Conservation (phyloP, 805 yeast species). For the Phaffomyces opuntiae region DNA sequence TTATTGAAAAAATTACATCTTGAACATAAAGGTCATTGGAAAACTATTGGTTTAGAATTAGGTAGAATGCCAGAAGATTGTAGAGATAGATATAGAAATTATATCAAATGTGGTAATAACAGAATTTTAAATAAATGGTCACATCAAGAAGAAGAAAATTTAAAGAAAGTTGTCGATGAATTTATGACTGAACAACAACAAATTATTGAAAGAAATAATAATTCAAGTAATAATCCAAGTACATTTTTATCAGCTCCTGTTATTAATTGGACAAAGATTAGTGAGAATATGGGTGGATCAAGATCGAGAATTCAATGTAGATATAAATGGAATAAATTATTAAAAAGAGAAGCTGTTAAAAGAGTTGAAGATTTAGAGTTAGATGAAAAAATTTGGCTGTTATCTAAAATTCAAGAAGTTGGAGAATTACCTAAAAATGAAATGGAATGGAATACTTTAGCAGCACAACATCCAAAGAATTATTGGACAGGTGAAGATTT, state of each 20-base stretch:
- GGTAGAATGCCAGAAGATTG: constrained; percentile 98
- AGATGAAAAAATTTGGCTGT: constrained; percentile 44
- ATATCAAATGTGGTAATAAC: constrained; percentile 81
- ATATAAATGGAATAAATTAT: constrained; percentile 86
- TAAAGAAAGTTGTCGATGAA: constrained; percentile 47
- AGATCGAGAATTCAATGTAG: constrained; percentile 92
- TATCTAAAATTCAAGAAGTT: constrained; percentile 38
- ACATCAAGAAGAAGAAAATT: constrained; percentile 55
- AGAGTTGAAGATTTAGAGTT: constrained; percentile 37
- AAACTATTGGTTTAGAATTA: constrained; percentile 67
- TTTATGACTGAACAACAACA: constrained; percentile 34
- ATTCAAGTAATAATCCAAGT: background rate
- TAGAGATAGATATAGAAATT: constrained; percentile 93
- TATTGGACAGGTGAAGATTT: constrained; percentile 59
- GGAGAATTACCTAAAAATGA: constrained; percentile 35
- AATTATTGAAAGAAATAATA: too few relatives aligned
- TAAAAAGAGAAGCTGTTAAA: constrained; percentile 47
- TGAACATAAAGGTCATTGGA: constrained; percentile 81
- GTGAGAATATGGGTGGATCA: constrained; percentile 83
- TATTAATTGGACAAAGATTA: constrained; percentile 87
- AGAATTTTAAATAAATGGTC: constrained; percentile 80
- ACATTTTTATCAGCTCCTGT: constrained; percentile 33
- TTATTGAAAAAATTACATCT: constrained; percentile 54
- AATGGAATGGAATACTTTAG: constrained; percentile 50
- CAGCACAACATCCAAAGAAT: constrained; percentile 35